Base-by-base conservation (phyloP, 2,329 filamentous ascomycete species). In the Rutstroemia sp. region DNA sequence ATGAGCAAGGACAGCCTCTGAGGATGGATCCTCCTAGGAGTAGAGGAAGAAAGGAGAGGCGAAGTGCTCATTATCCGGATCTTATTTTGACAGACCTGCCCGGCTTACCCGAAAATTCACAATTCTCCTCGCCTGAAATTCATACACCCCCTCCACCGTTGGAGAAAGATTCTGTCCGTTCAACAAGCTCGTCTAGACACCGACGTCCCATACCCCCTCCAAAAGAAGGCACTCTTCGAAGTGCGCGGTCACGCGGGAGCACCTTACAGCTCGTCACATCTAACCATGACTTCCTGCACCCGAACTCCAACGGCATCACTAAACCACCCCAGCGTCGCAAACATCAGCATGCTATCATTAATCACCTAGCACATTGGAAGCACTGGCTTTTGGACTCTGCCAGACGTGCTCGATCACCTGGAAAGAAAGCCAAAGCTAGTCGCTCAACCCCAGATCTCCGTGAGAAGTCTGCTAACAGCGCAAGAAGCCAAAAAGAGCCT, bases 221-320 rank as follows among this genome's bases (percentile, higher is more conserved):
- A 2, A 96, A 96, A 70, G 92, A 96, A 69, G 82, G 83, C 14
- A 73, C 83, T 10, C 70, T 86, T 56, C 77, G 83, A 62, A 84
- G 83, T 60, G 83, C 88, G 58, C 79, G 87, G 64, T 88, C 88
- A 62, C 79, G 89, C 58, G 88, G 89, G 45, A 96, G 91, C 63
- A 94, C 90, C 61, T 79, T 96, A 34, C 90, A 96, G 68, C 81
- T 95, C 4, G 90, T 95, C 9, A 84, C 82, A 14, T 80, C 76
- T 40, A 85, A 86, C 62, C 79, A 82, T 21, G 83, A 87, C 61
- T 71, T 87, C 7, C 72, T 84, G 16, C 75, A 76, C 48, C 71
- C 74, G n/a, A 79, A 79, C 61, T 54, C 61, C n/a, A 69, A 68
- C 56, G 67, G 64, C 19, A 55, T 45, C 17, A 48, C 56, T 38